phyloP scores from a whole-genome alignment of 768 basidiomycete species.

The Stropharia rugosoannulata region DNA sequence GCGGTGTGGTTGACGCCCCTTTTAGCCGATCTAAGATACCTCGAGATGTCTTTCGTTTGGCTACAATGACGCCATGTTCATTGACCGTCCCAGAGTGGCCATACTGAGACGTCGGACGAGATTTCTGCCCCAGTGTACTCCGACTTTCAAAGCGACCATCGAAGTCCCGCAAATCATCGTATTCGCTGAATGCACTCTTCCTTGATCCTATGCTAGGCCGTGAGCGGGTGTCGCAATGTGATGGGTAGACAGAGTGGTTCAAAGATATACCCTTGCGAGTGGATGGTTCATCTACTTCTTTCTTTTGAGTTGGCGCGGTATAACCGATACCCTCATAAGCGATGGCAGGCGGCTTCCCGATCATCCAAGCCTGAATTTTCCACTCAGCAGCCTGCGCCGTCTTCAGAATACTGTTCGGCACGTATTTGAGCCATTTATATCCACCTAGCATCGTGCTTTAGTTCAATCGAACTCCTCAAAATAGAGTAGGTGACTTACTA shows the following conservation, averaged over 20 bases:
- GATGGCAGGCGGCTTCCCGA: slow-evolving; percentile 90
- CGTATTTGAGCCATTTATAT: slow-evolving; percentile 97
- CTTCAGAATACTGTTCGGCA: slow-evolving; percentile 89
- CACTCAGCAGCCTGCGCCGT: slow-evolving; percentile 97
- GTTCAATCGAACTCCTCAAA: slow-evolving; percentile 6
- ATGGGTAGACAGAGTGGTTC: slow-evolving; percentile 29
- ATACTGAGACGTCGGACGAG: slow-evolving; percentile 17
- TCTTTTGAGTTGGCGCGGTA: slow-evolving; percentile 40
- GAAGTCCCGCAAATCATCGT: slow-evolving; percentile 85
- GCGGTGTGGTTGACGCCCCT: slow-evolving; percentile 41
- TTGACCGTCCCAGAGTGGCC: slow-evolving; percentile 16
- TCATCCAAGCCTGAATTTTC: slow-evolving; percentile 96
- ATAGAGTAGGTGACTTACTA: slow-evolving; percentile 49
- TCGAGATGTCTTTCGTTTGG: slow-evolving; percentile 60
- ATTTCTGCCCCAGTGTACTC: slow-evolving; percentile 63
- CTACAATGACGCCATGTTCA: slow-evolving; percentile 24
- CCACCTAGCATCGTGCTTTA: slow-evolving; percentile 46
- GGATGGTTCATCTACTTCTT: slow-evolving; percentile 23
- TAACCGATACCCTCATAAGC: slow-evolving; percentile 87
- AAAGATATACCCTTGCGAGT: slow-evolving; percentile 27
- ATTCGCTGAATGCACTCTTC: slow-evolving; percentile 74
- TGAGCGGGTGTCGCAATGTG: slow-evolving; percentile 37
- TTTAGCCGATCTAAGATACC: slow-evolving; percentile 69
- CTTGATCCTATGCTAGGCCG: slow-evolving; percentile 75
- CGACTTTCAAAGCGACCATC: slow-evolving; percentile 83